Percentiles rank a stretch among this genome's conserved stretches.
phyloP scores from a whole-genome alignment of 768 basidiomycete genomes.

The Candolleomyces aberdarensis region DNA sequence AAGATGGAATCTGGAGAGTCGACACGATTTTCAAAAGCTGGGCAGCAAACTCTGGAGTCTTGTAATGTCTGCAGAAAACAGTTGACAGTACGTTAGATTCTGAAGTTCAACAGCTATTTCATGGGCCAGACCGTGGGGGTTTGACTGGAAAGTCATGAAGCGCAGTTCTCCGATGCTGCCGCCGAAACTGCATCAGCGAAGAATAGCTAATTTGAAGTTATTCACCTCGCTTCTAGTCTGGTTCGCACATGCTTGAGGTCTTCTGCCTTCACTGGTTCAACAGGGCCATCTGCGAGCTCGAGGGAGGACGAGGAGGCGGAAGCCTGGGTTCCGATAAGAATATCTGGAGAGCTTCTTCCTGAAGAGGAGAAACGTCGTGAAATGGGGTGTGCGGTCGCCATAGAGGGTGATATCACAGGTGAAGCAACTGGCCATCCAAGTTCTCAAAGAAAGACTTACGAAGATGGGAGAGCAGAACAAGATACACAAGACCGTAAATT shows the following conservation, averaged over 20 bases:
- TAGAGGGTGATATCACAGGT: constrained; percentile 9
- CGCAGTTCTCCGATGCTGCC: constrained; percentile 17
- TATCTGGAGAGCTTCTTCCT: background rate
- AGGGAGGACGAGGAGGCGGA: constrained; percentile 24
- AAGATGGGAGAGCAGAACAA: constrained; percentile 9
- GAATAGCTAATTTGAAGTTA: constrained; percentile 17
- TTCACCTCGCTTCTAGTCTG: constrained; percentile 71
- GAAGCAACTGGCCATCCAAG: constrained; percentile 14
- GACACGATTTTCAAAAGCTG: constrained; percentile 56
- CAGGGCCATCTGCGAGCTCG: constrained; percentile 30
- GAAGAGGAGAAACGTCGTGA: background rate
- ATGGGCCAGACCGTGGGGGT: constrained; percentile 26
- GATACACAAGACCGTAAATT: constrained; percentile 2
- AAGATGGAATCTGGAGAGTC: constrained; percentile 49
- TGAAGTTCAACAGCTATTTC: too few relatives aligned
- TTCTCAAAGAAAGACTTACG: constrained; percentile 1
- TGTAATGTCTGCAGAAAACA: constrained; percentile 55
- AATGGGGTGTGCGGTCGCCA: background rate
- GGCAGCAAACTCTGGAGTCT: constrained; percentile 50
- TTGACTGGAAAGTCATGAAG: constrained; percentile 15
- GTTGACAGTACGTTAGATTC: constrained; percentile 19
- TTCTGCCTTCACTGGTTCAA: constrained; percentile 52
- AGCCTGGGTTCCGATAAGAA: background rate
- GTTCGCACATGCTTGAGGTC: constrained; percentile 56
- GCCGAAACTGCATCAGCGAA: constrained; percentile 28